phyloP scores from a whole-genome alignment of 352 stramenopile species.

The Phytophthora hibernalis region DNA sequence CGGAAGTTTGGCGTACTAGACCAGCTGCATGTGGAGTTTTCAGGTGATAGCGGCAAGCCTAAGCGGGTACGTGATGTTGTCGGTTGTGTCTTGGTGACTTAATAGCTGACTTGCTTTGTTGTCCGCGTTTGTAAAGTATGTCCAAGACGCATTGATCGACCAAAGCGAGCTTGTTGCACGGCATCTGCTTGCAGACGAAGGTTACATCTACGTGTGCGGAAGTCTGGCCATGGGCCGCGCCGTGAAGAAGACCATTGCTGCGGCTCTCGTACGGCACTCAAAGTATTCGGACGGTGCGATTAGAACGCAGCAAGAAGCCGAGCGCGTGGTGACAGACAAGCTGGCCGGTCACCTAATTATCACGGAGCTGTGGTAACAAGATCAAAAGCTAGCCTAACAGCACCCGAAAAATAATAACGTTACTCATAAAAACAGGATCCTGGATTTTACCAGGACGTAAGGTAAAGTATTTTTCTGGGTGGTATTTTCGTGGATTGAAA shows the following conservation, averaged over 20 bases:
- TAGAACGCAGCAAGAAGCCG: conserved; percentile 45
- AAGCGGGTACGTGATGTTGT: conserved; percentile 55
- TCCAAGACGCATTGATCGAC: conserved; percentile 71
- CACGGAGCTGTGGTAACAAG: conserved; percentile 82
- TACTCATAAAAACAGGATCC: too few species aligned
- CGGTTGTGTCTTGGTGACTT: conserved; percentile 6
- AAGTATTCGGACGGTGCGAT: conserved; percentile 35
- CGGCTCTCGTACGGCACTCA: conserved; percentile 53
- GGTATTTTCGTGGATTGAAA: too few species aligned
- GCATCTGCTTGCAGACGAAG: conserved; percentile 62
- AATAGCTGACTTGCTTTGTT: conserved; percentile 1
- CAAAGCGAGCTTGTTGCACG: conserved; percentile 60
- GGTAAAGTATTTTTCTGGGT: too few species aligned
- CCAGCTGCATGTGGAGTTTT: conserved; percentile 70
- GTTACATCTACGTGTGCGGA: conserved; percentile 83
- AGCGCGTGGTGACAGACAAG: conserved; percentile 55
- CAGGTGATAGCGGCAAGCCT: conserved; percentile 29
- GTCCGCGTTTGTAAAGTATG: conserved; percentile 53
- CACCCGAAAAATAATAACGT: too few species aligned
- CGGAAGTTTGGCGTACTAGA: conserved; percentile 52
- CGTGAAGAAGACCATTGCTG: conserved; percentile 69
- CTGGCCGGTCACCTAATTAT: conserved; percentile 56
- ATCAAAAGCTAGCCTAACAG: too few species aligned
- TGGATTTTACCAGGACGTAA: too few species aligned
- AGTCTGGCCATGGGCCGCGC: conserved; percentile 79